Percentiles rank a stretch among this genome's conserved stretches.
Evolutionary conservation across 2,329 filamentous ascomycete species (phyloP).

Genomic region (Aschersonia sp.): DNA sequence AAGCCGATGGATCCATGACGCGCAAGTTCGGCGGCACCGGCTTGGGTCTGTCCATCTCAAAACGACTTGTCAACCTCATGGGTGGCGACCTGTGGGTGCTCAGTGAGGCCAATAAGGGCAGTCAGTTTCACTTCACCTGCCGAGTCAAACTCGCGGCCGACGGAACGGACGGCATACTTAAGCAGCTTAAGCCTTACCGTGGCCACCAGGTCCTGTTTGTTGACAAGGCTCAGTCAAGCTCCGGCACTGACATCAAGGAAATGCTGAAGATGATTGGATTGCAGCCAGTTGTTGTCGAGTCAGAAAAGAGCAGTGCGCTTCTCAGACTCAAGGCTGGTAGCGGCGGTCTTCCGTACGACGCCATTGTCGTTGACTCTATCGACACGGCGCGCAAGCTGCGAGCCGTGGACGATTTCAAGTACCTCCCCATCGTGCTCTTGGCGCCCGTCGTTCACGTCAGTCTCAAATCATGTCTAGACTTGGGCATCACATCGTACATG

Average conservation of each 20-base stretch:
- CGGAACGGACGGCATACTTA: slow-evolving; percentile 63
- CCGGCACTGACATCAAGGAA: slow-evolving; percentile 58
- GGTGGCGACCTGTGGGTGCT: slow-evolving; percentile 93
- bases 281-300: slow-evolving; percentile 69
- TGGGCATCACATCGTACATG: slow-evolving; percentile 98
- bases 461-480: slow-evolving; percentile 82
- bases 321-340: slow-evolving; percentile 33
- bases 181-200: slow-evolving; percentile 79
- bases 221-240: slow-evolving; percentile 73
- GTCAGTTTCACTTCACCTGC: slow-evolving; percentile 94
- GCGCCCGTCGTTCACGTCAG: slow-evolving; percentile 83
- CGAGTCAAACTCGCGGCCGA: slow-evolving; percentile 72
- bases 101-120: slow-evolving; percentile 81
- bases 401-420: slow-evolving; percentile 90
- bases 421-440: slow-evolving; percentile 86
- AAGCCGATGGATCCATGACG: slow-evolving; percentile 93
- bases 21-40: slow-evolving; percentile 92
- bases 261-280: slow-evolving; percentile 73
- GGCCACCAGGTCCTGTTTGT: slow-evolving; percentile 90
- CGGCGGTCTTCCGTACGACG: slow-evolving; percentile 66
- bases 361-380: slow-evolving; percentile 89
- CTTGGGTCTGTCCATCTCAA: slow-evolving; percentile 86
- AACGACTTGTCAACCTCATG: slow-evolving; percentile 90
- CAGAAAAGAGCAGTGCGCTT: slow-evolving; percentile 50
- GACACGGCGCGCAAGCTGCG: slow-evolving; percentile 76